A percentile compares a stretch with the other conserved stretches of the same genome.
Evolutionary conservation across 129 eudicot genomes (phyloP).

Genomic region (Silybum marianum): DNA sequence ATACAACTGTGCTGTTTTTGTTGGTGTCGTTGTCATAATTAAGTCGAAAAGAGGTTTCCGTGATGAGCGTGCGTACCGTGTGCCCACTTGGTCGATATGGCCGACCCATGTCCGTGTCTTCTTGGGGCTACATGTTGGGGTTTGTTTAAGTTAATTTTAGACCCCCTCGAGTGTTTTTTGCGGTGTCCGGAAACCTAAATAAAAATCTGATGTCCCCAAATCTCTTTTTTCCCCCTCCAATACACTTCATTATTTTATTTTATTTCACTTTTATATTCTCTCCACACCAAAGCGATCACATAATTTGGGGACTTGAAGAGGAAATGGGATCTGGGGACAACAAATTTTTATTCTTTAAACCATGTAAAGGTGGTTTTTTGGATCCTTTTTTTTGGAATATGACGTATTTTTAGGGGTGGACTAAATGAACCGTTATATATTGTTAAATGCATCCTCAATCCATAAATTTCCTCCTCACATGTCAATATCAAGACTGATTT

Average conservation of each 20-base stretch:
- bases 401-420: too few relatives aligned
- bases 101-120: conserved; percentile 8
- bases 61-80: conserved; percentile 10
- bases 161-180: neutral
- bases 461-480: too few relatives aligned
- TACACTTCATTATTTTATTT: too few relatives aligned
- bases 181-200: neutral
- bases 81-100: conserved; percentile 18
- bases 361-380: neutral
- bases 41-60: conserved; percentile 46
- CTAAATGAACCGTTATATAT: too few relatives aligned
- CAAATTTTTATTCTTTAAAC: neutral
- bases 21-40: conserved; percentile 38
- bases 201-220: neutral
- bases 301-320: too few relatives aligned
- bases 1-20: conserved; percentile 35
- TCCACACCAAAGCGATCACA: neutral
- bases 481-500: too few relatives aligned
- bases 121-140: neutral
- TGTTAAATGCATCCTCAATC: too few relatives aligned
- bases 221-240: too few relatives aligned
- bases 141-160: neutral
- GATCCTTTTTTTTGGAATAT: neutral
- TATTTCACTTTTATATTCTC: too few relatives aligned
- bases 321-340: neutral